Evolutionary conservation across 495 filamentous ascomycete genomes (phyloP), one percentile per base, ranked within the genome.

Genomic region (Penicillium lagena): DNA sequence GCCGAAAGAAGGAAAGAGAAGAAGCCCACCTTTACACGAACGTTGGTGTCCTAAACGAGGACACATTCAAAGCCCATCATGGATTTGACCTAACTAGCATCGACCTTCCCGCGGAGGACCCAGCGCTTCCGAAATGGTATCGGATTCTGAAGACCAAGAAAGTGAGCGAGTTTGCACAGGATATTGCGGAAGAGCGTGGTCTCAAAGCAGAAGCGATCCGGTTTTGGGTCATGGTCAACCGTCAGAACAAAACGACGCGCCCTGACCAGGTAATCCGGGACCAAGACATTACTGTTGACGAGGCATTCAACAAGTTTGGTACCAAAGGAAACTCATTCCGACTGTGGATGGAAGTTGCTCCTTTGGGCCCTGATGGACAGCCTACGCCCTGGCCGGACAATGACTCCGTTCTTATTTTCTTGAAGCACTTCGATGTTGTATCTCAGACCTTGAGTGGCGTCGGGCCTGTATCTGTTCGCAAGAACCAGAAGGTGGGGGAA

Each of bases 151-250:
- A 82, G 43, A 72, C 81, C 9, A 82, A 82, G 37, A 87, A 84
- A 2, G 75, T 97, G 17, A 62, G 80, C 27, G 87, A 95, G 2
- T 76, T 97, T 47, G 78, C 81, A 9, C 64, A 76, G 33, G 67
- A 67, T 29, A 73, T 96, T 41, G 90, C 85, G 0, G 68, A 78
- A 14, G 84, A 94, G 40, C 68, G 80, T n/a, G 71, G 66, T 2
- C 33, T 72, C 13, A 62, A 80, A 39, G 69, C 81, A 4, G 76
- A 77, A 35, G 73, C 75, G 29, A 63, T 97, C 14, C 81, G 93
- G 28, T 75, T 95, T 36, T 97, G 93, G 94, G 81, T 86, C 33
- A 95, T 99, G 89, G 94, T 99, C 0, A 96, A 95, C 55, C 87
- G 93, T 9, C 93, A 99, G 57, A 99, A 99, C 59, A 96, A 95